Conservation (phyloP, 306 rosid genomes). For the Vicia sativa region DNA sequence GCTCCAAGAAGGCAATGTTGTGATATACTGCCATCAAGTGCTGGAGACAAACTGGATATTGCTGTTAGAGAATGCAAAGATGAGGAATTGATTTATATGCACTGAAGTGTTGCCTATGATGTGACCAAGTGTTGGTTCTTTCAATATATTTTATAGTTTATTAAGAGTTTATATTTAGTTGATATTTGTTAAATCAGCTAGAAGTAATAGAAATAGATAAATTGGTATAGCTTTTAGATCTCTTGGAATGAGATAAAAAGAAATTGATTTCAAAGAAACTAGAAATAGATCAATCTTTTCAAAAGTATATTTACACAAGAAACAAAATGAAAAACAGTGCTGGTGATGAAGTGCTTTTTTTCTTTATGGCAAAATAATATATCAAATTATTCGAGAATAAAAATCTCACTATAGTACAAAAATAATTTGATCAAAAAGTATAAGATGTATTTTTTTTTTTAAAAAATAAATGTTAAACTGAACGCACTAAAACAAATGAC, state of each 20-base stretch:
- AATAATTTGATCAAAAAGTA: too few species aligned
- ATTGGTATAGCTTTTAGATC: not conserved
- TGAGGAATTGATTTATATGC: constrained; percentile 69
- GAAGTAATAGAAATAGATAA: constrained; percentile 17
- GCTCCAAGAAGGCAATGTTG: constrained; percentile 96
- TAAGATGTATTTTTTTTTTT: too few species aligned
- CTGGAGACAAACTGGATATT: constrained; percentile 56
- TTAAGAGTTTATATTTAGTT: not conserved
- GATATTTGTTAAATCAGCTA: not conserved
- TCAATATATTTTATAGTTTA: not conserved
- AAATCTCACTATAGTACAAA: too few species aligned
- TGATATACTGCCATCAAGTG: constrained; percentile 62
- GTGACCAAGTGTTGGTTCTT: constrained; percentile 16
- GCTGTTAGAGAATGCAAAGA: constrained; percentile 81
- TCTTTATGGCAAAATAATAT: too few species aligned
- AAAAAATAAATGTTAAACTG: too few species aligned
- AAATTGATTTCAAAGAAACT: not conserved
- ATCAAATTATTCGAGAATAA: too few species aligned
- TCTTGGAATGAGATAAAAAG: not conserved
- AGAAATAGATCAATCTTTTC: not conserved
- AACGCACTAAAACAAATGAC: too few species aligned
- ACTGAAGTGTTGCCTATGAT: constrained; percentile 29
- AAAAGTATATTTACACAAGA: too few species aligned
- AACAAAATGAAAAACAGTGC: too few species aligned
- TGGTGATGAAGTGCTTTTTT: too few species aligned